Evolutionary conservation across 345 rosid genomes (phyloP).

Genomic region (Jatropha curcas): DNA sequence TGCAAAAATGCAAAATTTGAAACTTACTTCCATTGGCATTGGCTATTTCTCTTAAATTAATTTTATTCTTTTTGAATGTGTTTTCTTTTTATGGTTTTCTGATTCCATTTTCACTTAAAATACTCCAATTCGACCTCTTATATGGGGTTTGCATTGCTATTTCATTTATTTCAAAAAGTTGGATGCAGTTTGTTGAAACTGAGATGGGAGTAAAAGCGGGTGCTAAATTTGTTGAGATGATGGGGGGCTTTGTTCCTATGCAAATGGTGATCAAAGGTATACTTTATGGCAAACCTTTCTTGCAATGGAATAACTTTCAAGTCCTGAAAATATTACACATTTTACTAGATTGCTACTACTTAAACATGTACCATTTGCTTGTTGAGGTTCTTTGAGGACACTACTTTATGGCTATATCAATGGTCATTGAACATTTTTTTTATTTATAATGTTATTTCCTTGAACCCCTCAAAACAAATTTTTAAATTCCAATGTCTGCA

Average conservation of each 20-base stretch:
- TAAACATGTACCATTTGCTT: neutral
- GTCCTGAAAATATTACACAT: neutral
- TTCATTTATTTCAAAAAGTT: slow-evolving; percentile 11
- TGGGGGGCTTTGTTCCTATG: slow-evolving; percentile 85
- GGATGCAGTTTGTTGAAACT: slow-evolving; percentile 79
- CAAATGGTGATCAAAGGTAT: slow-evolving; percentile 77
- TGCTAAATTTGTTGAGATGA: slow-evolving; percentile 28
- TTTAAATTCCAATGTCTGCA: slow-evolving; percentile 13
- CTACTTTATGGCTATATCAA: neutral
- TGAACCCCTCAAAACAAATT: neutral
- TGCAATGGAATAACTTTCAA: neutral
- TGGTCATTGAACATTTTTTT: neutral
- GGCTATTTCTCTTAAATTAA: neutral
- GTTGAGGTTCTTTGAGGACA: neutral
- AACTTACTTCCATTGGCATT: slow-evolving; percentile 1
- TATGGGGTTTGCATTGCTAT: neutral
- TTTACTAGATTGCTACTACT: neutral
- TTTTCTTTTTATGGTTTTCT: neutral
- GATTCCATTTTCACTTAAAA: neutral
- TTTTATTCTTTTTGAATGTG: neutral
- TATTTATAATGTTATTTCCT: neutral
- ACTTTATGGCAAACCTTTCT: neutral
- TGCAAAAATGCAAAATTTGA: neutral
- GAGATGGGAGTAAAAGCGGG: slow-evolving; percentile 45
- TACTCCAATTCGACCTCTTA: neutral